Percentiles rank a stretch among this genome's conserved stretches.
Evolutionary conservation across 1,139 yeast genomes (phyloP).

Genomic region (Blastobotrys persicus): DNA sequence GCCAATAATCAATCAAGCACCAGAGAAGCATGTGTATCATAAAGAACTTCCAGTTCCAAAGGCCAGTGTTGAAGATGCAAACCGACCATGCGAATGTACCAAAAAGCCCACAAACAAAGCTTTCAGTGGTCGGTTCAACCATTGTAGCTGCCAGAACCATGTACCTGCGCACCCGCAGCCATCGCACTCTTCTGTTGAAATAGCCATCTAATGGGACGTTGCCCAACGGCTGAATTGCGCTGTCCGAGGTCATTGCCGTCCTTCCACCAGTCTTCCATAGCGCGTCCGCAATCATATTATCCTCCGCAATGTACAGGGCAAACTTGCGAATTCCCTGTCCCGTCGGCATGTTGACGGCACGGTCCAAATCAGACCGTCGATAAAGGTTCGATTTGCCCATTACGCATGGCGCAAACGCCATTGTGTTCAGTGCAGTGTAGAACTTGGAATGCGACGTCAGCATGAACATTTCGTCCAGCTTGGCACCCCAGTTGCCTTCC

Average conservation of each 20-base stretch:
- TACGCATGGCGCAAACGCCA: conserved; percentile 85
- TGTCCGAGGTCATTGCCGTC: conserved; percentile 76
- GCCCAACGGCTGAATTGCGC: conserved; percentile 75
- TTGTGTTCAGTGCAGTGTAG: conserved; percentile 70
- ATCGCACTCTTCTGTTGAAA: conserved; percentile 66
- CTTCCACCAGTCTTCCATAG: conserved; percentile 74
- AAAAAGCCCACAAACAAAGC: conserved; percentile 57
- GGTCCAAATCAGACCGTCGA: conserved; percentile 65
- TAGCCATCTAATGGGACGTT: conserved; percentile 51
- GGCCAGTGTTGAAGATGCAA: conserved; percentile 38
- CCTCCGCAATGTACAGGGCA: conserved; percentile 85
- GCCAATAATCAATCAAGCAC: conserved; percentile 62
- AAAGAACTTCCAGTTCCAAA: conserved; percentile 39
- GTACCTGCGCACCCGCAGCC: conserved; percentile 87
- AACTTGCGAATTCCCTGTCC: conserved; percentile 64
- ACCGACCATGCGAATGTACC: conserved; percentile 62
- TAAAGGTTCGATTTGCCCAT: conserved; percentile 89
- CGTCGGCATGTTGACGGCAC: conserved; percentile 45
- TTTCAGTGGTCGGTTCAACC: conserved; percentile 84
- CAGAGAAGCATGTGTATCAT: conserved; percentile 58
- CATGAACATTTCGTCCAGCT: conserved; percentile 81
- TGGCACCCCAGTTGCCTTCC: conserved; percentile 52
- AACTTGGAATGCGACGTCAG: conserved; percentile 83
- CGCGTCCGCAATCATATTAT: conserved; percentile 87
- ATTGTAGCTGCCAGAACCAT: conserved; percentile 86